Evolutionary conservation across 192 early-diverging fungal species (phyloP), one percentile per base, ranked within the genome.

Genomic region (Backusella sp.): DNA sequence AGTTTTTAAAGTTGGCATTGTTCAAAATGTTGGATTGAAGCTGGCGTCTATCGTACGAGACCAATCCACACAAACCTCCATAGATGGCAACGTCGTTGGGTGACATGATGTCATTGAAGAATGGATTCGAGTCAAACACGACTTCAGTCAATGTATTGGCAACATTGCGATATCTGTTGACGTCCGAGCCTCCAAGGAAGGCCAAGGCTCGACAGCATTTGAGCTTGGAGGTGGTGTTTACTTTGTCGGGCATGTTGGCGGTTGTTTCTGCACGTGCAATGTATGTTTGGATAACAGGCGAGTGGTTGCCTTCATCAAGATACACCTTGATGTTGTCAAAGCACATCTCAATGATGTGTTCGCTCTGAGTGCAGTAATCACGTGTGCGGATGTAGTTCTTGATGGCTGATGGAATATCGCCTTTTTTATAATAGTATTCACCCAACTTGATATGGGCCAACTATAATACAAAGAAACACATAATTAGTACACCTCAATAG

Each of bases 81-180:
- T 94, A 95, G 3, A 92, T 84, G 34, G 95, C 95, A 73, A 97
- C 85, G 76, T 97, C 96, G 73, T 92, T 91, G n/a, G 91, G 82
- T 1, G 94, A 73, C 19, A 82, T 49, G 3, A 92, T 80, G 72
- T 90, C 85, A 35, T 76, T 81, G 39, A 86, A 85, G 36, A 79
- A 74, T 52, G 74, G 76, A 4, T 59, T 77, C n/a, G 86, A 69
- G 9, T 89, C 87, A 82, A 92, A 90, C 30, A 75, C 56, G 0
- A 89, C 80, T 35, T 89, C 88, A 12, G 94, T 73, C 73, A 95
- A 91, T 35, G 77, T 74, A 49, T 81, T 76, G 7, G 92, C 92
- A 0, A 93, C 91, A 28, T 71, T 36, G 66, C 86, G 88, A 77
- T 87, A 94, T 68, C 89, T 89, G 74, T 86, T 86, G 52, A 73